These are phyloP conservation scores for Annona cherimola DNA, from an alignment of 164 flowering plant genomes.

Conservation along the genomic window DNA sequence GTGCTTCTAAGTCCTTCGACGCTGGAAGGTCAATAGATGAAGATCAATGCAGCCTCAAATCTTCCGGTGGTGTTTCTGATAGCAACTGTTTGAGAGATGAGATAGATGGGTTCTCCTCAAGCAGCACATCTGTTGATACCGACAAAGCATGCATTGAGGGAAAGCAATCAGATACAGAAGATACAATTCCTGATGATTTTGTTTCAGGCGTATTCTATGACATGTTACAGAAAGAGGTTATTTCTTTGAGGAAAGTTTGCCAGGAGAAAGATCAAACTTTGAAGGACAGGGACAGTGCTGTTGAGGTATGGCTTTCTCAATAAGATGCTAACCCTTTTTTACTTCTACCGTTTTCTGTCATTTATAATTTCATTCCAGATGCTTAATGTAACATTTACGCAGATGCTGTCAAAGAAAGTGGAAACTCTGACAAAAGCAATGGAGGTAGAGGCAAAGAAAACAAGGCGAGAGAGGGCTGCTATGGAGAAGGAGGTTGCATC, in stretches of 20 bases:
- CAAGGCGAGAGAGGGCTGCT: conserved; percentile 13
- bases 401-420: conserved; percentile 15
- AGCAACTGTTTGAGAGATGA: background rate
- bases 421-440: conserved; percentile 14
- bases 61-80: background rate
- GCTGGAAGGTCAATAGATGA: conserved; percentile 17
- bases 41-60: conserved; percentile 8
- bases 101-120: background rate
- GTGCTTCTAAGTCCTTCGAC: conserved; percentile 24
- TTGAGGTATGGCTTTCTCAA: conserved; percentile 22
- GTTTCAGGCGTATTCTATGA: conserved; percentile 26
- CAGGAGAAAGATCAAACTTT: conserved; percentile 27
- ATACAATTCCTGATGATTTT: conserved; percentile 12
- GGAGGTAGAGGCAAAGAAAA: conserved; percentile 16
- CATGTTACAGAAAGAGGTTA: conserved; percentile 28
- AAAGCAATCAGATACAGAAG: conserved; percentile 7
- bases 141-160: conserved; percentile 4
- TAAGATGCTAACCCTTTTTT: background rate
- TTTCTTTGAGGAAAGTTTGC: conserved; percentile 24
- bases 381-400: background rate
- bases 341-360: background rate
- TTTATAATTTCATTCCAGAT: background rate
- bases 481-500: conserved; percentile 22
- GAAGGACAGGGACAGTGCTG: conserved; percentile 30
- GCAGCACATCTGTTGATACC: background rate